Percentiles rank a stretch among this genome's conserved stretches.
phyloP scores from a whole-genome alignment of 371 early-diverging fungal genomes.

The Mucor sp. region DNA sequence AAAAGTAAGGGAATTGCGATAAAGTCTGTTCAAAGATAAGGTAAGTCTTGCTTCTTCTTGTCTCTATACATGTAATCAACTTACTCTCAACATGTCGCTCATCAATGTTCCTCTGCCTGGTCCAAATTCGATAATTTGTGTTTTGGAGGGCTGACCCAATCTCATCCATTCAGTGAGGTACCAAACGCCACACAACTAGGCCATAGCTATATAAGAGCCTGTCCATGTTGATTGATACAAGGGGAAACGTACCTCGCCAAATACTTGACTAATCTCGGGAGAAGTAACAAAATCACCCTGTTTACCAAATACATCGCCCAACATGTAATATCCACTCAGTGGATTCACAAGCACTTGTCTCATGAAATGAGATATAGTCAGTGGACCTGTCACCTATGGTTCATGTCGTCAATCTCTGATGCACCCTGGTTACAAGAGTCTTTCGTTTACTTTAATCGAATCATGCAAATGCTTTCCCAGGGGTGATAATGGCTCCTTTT shows the following conservation, averaged over 20 bases:
- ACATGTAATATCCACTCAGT: conserved; percentile 91
- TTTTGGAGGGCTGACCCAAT: conserved; percentile 57
- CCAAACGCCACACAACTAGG: conserved; percentile 77
- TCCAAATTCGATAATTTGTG: conserved; percentile 88
- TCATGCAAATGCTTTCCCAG: conserved; percentile 65
- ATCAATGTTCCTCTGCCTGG: conserved; percentile 96
- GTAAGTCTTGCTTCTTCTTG: not conserved
- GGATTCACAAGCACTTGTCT: conserved; percentile 87
- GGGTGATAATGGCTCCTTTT: conserved; percentile 61
- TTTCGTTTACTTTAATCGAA: conserved; percentile 56
- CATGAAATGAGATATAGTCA: conserved; percentile 90
- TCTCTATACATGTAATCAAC: not conserved
- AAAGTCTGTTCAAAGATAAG: conserved; percentile 45
- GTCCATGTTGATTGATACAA: conserved; percentile 33
- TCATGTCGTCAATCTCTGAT: not conserved
- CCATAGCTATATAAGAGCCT: not conserved
- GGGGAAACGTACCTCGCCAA: conserved; percentile 81
- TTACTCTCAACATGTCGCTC: conserved; percentile 87
- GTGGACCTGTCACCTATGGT: conserved; percentile 73
- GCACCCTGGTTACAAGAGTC: not conserved
- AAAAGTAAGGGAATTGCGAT: conserved; percentile 68
- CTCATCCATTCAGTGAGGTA: conserved; percentile 76
- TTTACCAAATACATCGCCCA: conserved; percentile 90
- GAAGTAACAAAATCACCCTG: conserved; percentile 95
- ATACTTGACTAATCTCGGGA: conserved; percentile 97